Base-by-base conservation (phyloP, 257 asterid species). In the Schizonepeta tenuifolia region DNA sequence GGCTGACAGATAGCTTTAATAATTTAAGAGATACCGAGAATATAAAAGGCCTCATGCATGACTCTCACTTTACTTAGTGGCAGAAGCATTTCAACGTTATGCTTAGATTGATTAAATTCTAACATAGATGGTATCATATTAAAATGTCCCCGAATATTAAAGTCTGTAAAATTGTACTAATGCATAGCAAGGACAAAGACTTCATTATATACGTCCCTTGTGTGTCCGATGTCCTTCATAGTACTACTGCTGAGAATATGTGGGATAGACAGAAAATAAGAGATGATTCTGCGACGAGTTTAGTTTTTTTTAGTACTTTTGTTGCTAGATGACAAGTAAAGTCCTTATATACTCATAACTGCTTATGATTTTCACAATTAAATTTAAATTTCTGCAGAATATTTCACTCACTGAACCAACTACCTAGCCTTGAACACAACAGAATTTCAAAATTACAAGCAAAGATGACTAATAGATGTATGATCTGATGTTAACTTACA, bases 401-500 rank as follows among this genome's bases (percentile, higher is more conserved):
- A 6, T 47, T 43, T 43, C 40, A 22, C 70, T 12, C 20, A 11
- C 70, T 64, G 38, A 22, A 64, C 40, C 55, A 22, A 31, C 20
- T 26, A 7, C 21, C 63, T 56, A 56, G 38, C 36, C n/a, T 28
- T 58, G 65, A 71, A 44, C 78, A 65, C 22, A 9, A 28, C 9
- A 13, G 26, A 24, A 47, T n/a, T 44, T 44, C 0, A 59, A 58
- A 63, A 2, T 49, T 44, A 12, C 35, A 55, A 62, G 53, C 24
- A 61, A 10, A 59, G 17, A 56, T 9, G 33, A 77, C 53, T 78
- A 21, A 35, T 26, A 65, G 47, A 68, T 55, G 50, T 21, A 51
- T 44, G 18, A 56, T 70, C 43, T 64, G 64, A 43, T 26, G 70
- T 57, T n/a, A 63, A 66, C 86, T 78, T 47, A 75, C 79, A 41